Conservation (phyloP, 192 early-diverging fungal genomes). For the Lunasporangiospora selenospora region DNA sequence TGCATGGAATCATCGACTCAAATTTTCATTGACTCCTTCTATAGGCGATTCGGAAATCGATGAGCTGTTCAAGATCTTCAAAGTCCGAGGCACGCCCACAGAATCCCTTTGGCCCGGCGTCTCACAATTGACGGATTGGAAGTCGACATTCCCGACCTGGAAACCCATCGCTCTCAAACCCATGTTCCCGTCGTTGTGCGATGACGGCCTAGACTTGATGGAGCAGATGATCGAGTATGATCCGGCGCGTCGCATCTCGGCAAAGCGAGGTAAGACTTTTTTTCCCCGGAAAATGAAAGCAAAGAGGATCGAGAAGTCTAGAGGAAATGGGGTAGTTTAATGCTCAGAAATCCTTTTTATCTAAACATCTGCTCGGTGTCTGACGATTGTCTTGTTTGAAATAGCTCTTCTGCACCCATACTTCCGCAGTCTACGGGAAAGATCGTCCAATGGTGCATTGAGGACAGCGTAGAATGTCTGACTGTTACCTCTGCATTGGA, state of each 20-base stretch:
- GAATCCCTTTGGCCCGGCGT: constrained; percentile 82
- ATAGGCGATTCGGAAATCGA: constrained; percentile 89
- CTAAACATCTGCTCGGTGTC: neutral
- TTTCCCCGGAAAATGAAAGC: no score
- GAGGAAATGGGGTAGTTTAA: neutral
- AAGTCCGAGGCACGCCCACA: constrained; percentile 83
- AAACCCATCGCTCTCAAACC: constrained; percentile 51
- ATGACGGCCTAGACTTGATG: constrained; percentile 76
- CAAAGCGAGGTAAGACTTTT: constrained; percentile 67
- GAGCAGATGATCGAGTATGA: constrained; percentile 77
- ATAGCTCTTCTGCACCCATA: constrained; percentile 78
- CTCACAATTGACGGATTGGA: constrained; percentile 81
- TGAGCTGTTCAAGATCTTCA: constrained; percentile 93
- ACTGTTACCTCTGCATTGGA: no score
- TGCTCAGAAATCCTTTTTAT: neutral
- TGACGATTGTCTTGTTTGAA: neutral
- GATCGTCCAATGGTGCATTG: no score
- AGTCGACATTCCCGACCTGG: constrained; percentile 82
- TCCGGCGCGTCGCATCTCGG: constrained; percentile 82
- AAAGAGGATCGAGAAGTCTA: neutral
- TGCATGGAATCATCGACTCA: no score
- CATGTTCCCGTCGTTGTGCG: constrained; percentile 60
- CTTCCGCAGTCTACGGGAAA: constrained; percentile 68
- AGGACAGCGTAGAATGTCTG: no score
- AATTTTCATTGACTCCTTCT: neutral